A percentile compares a stretch with the other conserved stretches of the same genome.
phyloP scores from a whole-genome alignment of 106 monocot genomes.

The Dendrobium chrysotoxum region DNA sequence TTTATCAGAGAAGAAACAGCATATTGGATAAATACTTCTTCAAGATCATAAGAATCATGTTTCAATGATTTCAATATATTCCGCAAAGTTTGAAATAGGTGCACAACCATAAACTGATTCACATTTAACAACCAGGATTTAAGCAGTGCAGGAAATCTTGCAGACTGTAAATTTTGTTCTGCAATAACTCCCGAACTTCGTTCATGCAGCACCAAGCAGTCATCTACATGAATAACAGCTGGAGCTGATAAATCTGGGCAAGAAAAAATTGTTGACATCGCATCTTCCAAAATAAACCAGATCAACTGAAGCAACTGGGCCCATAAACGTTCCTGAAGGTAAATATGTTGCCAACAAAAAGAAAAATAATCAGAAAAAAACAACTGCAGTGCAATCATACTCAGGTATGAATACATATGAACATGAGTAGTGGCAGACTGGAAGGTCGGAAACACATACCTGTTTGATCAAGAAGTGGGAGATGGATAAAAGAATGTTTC shows the following conservation, averaged over 20 bases:
- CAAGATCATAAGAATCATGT: slow-evolving; percentile 26
- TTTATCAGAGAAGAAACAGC: slow-evolving; percentile 33
- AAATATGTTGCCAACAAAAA: slow-evolving; percentile 2
- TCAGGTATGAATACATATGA: slow-evolving; percentile 4
- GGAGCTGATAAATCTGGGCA: slow-evolving; percentile 2
- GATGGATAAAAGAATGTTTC: slow-evolving; percentile 35
- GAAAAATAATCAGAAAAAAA: not conserved
- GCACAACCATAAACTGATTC: slow-evolving; percentile 19
- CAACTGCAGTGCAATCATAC: not conserved
- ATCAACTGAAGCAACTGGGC: slow-evolving; percentile 36
- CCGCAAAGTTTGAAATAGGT: slow-evolving; percentile 41
- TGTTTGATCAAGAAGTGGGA: slow-evolving; percentile 28
- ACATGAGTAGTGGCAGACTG: not conserved
- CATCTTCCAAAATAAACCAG: slow-evolving; percentile 31
- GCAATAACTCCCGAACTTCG: not conserved
- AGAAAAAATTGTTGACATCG: slow-evolving; percentile 20
- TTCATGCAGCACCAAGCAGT: slow-evolving; percentile 1
- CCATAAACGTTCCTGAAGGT: slow-evolving; percentile 37
- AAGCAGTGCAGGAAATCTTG: slow-evolving; percentile 24
- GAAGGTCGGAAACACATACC: slow-evolving; percentile 36
- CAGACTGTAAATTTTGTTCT: slow-evolving; percentile 16
- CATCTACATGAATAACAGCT: slow-evolving; percentile 6
- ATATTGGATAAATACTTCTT: slow-evolving; percentile 27
- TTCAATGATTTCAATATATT: slow-evolving; percentile 53
- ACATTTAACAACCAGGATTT: slow-evolving; percentile 17